Conservation (phyloP, 2,329 filamentous ascomycete species). For the Colletotrichum gigasporum region DNA sequence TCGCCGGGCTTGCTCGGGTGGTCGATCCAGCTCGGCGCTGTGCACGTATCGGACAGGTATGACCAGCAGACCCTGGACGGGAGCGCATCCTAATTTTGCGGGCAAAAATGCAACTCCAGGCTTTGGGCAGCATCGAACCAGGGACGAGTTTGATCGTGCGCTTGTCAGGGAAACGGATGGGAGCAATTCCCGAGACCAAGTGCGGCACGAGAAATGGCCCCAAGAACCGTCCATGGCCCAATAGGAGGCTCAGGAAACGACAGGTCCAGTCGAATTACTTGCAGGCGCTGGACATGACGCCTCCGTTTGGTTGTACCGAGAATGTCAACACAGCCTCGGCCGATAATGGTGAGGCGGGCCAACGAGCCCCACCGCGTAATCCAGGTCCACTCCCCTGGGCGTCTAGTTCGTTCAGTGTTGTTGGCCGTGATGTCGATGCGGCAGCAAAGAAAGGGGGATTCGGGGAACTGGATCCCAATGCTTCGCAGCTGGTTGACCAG, state of each 20-base stretch:
- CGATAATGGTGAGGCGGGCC: neutral
- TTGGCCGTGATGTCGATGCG: neutral
- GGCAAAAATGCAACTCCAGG: neutral
- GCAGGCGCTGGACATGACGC: neutral
- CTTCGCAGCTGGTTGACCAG: neutral
- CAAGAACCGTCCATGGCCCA: neutral
- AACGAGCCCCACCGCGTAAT: neutral
- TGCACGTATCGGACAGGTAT: neutral
- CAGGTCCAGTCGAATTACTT: neutral
- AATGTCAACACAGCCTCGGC: slow-evolving; percentile 14
- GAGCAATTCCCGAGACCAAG: neutral
- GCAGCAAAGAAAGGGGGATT: neutral
- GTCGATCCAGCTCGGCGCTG: neutral
- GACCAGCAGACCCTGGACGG: slow-evolving; percentile 4
- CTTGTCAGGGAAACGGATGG: neutral
- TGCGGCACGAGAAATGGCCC: neutral
- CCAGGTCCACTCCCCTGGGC: neutral
- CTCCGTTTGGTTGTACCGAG: neutral
- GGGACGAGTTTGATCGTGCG: too few species aligned
- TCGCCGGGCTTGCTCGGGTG: neutral
- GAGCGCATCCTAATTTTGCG: slow-evolving; percentile 22
- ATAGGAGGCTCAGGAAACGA: neutral
- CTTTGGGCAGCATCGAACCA: neutral
- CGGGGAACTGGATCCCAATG: neutral
- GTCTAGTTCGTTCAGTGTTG: neutral